These are phyloP conservation scores for Penicillium desertorum DNA, from an alignment of 495 filamentous ascomycete species.

Conservation along the genomic window DNA sequence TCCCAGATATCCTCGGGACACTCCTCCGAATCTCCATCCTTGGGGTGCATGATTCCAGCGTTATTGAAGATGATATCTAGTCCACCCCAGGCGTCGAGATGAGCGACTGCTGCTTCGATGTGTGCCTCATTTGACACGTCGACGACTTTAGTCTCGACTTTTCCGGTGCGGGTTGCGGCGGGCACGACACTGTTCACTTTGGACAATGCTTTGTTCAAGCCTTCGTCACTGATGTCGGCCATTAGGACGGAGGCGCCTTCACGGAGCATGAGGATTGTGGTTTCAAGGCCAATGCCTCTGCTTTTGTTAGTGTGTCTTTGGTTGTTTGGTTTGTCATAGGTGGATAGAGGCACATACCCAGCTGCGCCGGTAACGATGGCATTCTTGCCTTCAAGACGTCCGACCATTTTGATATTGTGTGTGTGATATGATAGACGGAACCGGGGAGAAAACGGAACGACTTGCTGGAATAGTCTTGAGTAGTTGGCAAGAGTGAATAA, in stretches of 20 bases:
- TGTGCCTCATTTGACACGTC: slow-evolving; percentile 72
- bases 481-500: neutral
- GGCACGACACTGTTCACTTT: slow-evolving; percentile 71
- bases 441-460: neutral
- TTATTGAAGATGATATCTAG: slow-evolving; percentile 98
- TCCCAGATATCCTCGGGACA: slow-evolving; percentile 95
- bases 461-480: neutral
- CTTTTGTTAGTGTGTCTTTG: slow-evolving; percentile 39
- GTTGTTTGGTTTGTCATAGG: neutral
- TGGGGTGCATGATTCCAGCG: slow-evolving; percentile 95
- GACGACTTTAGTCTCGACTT: slow-evolving; percentile 51
- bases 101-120: slow-evolving; percentile 65
- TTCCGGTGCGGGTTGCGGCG: slow-evolving; percentile 48
- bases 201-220: slow-evolving; percentile 64
- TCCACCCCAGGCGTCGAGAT: slow-evolving; percentile 82
- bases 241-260: slow-evolving; percentile 87
- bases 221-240: slow-evolving; percentile 73
- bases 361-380: slow-evolving; percentile 10
- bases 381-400: slow-evolving; percentile 13
- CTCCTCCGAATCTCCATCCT: slow-evolving; percentile 80
- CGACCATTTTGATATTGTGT: slow-evolving; percentile 8
- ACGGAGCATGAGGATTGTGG: slow-evolving; percentile 80
- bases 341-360: neutral
- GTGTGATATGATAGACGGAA: neutral
- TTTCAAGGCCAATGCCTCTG: slow-evolving; percentile 95